These are phyloP conservation scores for Salvia miltiorrhiza DNA, from an alignment of 257 asterid genomes.

Conservation along the genomic window DNA sequence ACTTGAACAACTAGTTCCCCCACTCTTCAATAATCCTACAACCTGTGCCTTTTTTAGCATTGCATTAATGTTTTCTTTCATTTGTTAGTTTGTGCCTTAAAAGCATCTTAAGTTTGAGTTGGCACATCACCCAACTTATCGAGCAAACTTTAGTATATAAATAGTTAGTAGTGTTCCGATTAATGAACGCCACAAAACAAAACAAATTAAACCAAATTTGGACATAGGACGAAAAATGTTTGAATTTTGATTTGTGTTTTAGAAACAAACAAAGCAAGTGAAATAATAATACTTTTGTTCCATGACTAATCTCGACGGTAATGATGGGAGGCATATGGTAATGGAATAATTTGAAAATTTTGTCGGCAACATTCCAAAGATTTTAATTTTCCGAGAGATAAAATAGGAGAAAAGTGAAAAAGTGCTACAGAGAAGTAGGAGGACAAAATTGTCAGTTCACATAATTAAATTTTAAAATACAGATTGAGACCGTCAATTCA, in stretches of 20 bases:
- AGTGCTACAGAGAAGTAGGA: background rate
- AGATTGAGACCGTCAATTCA: background rate
- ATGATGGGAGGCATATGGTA: constrained; percentile 2
- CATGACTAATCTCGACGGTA: background rate
- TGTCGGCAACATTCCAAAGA: constrained; percentile 12
- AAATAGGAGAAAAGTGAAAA: background rate
- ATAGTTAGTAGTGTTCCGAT: background rate
- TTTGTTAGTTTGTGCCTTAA: background rate
- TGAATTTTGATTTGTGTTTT: background rate
- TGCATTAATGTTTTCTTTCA: background rate
- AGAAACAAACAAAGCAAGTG: too few relatives aligned
- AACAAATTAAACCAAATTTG: background rate
- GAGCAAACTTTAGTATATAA: background rate
- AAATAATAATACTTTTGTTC: background rate
- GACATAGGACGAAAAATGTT: background rate
- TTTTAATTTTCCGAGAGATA: background rate
- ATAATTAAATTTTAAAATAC: background rate
- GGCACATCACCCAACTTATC: background rate
- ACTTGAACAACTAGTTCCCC: background rate
- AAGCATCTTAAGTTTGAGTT: background rate
- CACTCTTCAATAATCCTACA: background rate
- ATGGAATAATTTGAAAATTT: background rate
- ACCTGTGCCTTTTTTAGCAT: background rate
- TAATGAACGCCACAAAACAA: background rate
- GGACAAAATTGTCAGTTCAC: constrained; percentile 10